A percentile compares a stretch with the other conserved stretches of the same genome.
phyloP scores from a whole-genome alignment of 805 yeast genomes.

The Lipomyces japonicus region DNA sequence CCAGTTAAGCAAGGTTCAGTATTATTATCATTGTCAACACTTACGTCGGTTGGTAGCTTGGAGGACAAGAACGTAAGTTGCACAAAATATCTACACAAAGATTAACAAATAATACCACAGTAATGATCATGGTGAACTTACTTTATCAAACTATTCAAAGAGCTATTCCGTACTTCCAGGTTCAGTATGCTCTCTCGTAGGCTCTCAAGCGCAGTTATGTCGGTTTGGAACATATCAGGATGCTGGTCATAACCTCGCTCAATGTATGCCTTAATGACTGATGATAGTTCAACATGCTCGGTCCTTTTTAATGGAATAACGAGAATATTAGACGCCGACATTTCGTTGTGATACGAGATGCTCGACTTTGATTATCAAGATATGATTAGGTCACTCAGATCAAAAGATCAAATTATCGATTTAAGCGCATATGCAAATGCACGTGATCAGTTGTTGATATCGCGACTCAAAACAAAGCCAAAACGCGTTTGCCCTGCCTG shows the following conservation, averaged over 20 bases:
- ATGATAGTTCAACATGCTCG: slow-evolving; percentile 38
- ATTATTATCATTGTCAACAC: slow-evolving; percentile 7
- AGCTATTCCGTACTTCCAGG: slow-evolving; percentile 40
- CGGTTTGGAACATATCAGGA: slow-evolving; percentile 34
- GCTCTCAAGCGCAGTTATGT: slow-evolving; percentile 42
- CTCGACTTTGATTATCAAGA: too few relatives aligned
- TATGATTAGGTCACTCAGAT: too few relatives aligned
- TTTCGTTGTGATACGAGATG: too few relatives aligned
- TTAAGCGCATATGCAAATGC: too few relatives aligned
- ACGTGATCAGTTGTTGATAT: too few relatives aligned
- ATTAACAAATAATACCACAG: neutral
- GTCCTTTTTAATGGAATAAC: slow-evolving; percentile 43
- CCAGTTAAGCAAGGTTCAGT: neutral
- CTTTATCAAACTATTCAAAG: slow-evolving; percentile 30
- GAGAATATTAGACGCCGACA: slow-evolving; percentile 38
- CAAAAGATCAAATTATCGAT: too few relatives aligned
- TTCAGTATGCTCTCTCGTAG: slow-evolving; percentile 45
- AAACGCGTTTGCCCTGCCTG: too few relatives aligned
- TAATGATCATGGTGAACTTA: neutral
- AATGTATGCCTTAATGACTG: slow-evolving; percentile 39
- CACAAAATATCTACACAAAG: slow-evolving; percentile 46
- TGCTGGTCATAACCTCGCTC: slow-evolving; percentile 43
- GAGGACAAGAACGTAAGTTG: slow-evolving; percentile 44
- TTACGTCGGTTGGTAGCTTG: slow-evolving; percentile 62
- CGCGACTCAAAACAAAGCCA: too few relatives aligned